phyloP scores from a whole-genome alignment of 169 alveolate species.

The Pseudocohnilembus persalinus region DNA sequence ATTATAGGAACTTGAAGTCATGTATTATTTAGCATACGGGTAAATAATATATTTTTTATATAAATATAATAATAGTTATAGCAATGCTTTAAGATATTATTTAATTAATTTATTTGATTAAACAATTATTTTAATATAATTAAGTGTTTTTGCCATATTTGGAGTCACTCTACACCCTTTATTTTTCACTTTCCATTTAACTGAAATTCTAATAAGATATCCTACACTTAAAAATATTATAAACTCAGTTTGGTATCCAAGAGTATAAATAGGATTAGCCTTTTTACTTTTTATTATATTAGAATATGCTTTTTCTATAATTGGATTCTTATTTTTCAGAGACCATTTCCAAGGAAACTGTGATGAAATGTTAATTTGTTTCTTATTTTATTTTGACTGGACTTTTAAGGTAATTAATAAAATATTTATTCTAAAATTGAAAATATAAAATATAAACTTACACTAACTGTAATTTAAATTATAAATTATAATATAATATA shows the following conservation, averaged over 20 bases:
- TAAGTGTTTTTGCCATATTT: slow-evolving; percentile 58
- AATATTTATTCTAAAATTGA: neutral
- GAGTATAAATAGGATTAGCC: slow-evolving; percentile 57
- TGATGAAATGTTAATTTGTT: slow-evolving; percentile 63
- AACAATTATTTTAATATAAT: slow-evolving; percentile 29
- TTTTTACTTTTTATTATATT: slow-evolving; percentile 65
- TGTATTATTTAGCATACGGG: slow-evolving; percentile 47
- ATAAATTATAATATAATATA: too few relatives aligned
- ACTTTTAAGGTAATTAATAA: slow-evolving; percentile 57
- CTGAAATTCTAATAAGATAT: slow-evolving; percentile 67
- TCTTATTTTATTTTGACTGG: slow-evolving; percentile 60
- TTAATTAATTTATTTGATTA: slow-evolving; percentile 33
- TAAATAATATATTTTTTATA: neutral
- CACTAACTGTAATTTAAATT: too few relatives aligned
- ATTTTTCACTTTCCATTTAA: slow-evolving; percentile 72
- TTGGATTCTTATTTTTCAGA: slow-evolving; percentile 59
- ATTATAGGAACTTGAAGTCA: slow-evolving; percentile 42
- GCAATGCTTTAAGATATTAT: too few relatives aligned
- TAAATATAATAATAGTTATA: too few relatives aligned
- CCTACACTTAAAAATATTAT: slow-evolving; percentile 71
- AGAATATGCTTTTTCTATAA: slow-evolving; percentile 69
- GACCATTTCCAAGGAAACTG: slow-evolving; percentile 53
- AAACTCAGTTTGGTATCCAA: slow-evolving; percentile 71
- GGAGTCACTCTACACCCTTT: slow-evolving; percentile 72
- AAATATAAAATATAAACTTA: too few relatives aligned